These are phyloP conservation scores for Arabidopsis hybrid DNA, from an alignment of 441 rosid genomes.

Conservation along the genomic window DNA sequence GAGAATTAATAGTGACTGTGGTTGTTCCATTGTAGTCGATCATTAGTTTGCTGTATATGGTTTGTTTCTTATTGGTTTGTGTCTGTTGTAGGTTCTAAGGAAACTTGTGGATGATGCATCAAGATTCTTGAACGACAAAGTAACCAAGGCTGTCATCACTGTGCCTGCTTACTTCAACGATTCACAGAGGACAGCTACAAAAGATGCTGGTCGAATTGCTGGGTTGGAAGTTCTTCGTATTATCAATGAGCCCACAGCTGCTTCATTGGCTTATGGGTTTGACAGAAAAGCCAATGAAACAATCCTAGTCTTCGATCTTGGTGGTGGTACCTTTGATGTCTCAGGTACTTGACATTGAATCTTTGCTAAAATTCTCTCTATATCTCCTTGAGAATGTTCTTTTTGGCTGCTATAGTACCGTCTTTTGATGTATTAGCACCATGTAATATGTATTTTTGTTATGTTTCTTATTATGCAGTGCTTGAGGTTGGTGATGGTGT, in stretches of 20 bases:
- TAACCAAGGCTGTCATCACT: slow-evolving; percentile 92
- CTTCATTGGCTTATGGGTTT: slow-evolving; percentile 95
- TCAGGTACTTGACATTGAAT: slow-evolving; percentile 45
- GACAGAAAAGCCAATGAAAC: slow-evolving; percentile 93
- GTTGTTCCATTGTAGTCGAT: too few species aligned
- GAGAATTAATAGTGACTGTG: too few species aligned
- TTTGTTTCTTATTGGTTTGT: background rate
- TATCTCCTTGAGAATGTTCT: background rate
- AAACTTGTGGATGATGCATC: slow-evolving; percentile 99
- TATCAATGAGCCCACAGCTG: slow-evolving; percentile 97
- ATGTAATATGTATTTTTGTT: background rate
- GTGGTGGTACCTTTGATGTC: slow-evolving; percentile 97
- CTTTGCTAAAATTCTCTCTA: too few species aligned
- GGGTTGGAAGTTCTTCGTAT: slow-evolving; percentile 96
- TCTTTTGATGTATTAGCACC: background rate
- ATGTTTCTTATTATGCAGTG: slow-evolving; percentile 44
- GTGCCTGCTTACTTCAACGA: slow-evolving; percentile 99
- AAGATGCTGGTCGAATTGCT: slow-evolving; percentile 98
- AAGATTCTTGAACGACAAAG: slow-evolving; percentile 89
- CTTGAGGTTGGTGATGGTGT: slow-evolving; percentile 99
- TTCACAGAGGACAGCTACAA: slow-evolving; percentile 96
- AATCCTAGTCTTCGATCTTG: slow-evolving; percentile 93
- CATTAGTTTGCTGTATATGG: background rate
- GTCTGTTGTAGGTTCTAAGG: slow-evolving; percentile 59
- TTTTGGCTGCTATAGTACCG: too few species aligned